Evolutionary conservation across 306 rosid species (phyloP).

Genomic region (Senna tora): DNA sequence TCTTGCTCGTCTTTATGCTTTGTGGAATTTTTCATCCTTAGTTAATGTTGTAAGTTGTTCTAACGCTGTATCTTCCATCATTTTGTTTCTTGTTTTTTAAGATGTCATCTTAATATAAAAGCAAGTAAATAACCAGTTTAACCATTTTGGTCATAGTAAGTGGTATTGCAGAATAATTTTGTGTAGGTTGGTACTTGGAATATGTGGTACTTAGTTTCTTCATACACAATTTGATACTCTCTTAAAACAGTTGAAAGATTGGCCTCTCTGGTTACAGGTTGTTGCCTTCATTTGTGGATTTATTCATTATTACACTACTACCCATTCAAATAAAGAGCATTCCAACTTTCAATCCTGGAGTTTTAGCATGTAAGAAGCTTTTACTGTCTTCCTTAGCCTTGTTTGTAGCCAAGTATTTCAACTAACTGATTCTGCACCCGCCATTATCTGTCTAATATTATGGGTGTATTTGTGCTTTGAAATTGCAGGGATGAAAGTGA

Average conservation of each 20-base stretch:
- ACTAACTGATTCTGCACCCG: not conserved
- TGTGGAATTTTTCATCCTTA: slow-evolving; percentile 71
- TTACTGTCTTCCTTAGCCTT: not conserved
- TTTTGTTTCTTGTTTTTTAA: not conserved
- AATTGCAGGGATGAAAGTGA: slow-evolving; percentile 76
- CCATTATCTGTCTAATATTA: not conserved
- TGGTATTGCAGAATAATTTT: not conserved
- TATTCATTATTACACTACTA: slow-evolving; percentile 56
- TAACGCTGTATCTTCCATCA: not conserved
- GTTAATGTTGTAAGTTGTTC: slow-evolving; percentile 63
- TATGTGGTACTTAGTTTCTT: not conserved
- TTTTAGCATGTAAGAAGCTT: slow-evolving; percentile 62
- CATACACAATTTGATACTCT: not conserved
- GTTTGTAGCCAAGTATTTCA: not conserved
- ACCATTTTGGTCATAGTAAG: not conserved
- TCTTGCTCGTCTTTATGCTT: slow-evolving; percentile 63
- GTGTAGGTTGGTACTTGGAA: not conserved
- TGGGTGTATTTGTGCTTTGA: slow-evolving; percentile 3
- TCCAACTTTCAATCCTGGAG: slow-evolving; percentile 60
- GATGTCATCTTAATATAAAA: not conserved
- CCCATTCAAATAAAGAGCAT: slow-evolving; percentile 50
- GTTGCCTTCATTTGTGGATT: slow-evolving; percentile 61
- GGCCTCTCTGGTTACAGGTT: slow-evolving; percentile 37
- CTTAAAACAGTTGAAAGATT: too few species aligned
- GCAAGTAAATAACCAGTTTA: not conserved